phyloP scores from a whole-genome alignment of 352 stramenopile genomes.

The Lagenidium giganteum region DNA sequence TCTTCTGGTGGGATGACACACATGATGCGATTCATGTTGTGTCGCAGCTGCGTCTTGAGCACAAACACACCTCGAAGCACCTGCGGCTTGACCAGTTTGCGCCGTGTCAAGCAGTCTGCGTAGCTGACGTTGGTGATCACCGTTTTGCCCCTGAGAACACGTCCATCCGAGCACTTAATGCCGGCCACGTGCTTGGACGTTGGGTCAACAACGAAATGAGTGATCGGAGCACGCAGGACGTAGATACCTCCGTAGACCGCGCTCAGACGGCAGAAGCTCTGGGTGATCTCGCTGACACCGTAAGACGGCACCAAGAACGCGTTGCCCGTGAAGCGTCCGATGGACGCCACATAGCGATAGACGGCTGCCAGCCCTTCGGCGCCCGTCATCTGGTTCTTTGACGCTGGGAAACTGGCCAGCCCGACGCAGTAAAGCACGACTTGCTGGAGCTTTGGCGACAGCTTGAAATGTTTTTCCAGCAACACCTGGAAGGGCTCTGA shows the following conservation, averaged over 20 bases:
- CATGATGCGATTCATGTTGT: conserved; percentile 43
- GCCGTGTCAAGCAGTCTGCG: conserved; percentile 15
- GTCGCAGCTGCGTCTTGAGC: conserved; percentile 31
- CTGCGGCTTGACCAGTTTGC: conserved; percentile 4
- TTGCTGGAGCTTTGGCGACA: conserved; percentile 72
- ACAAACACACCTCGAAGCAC: conserved; percentile 61
- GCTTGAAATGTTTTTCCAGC: conserved; percentile 61
- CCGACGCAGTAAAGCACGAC: conserved; percentile 86
- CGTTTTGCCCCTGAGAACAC: conserved; percentile 36
- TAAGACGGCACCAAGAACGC: conserved; percentile 83
- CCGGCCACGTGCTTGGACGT: conserved; percentile 25
- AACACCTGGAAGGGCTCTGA: conserved; percentile 69
- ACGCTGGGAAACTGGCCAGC: conserved; percentile 49
- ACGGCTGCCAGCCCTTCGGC: conserved; percentile 20
- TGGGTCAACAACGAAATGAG: conserved; percentile 45
- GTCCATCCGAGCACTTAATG: conserved; percentile 34
- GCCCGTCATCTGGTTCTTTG: conserved; percentile 42
- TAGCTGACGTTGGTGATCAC: conserved; percentile 63
- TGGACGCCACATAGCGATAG: conserved; percentile 47
- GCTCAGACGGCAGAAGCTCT: conserved; percentile 84
- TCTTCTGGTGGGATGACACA: conserved; percentile 66
- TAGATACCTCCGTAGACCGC: conserved; percentile 87
- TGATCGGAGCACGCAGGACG: conserved; percentile 62
- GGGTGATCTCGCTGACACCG: conserved; percentile 79
- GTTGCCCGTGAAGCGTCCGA: conserved; percentile 82